Evolutionary conservation across 176 grass and related monocot species (phyloP).

Genomic region (Eleusine coracana): DNA sequence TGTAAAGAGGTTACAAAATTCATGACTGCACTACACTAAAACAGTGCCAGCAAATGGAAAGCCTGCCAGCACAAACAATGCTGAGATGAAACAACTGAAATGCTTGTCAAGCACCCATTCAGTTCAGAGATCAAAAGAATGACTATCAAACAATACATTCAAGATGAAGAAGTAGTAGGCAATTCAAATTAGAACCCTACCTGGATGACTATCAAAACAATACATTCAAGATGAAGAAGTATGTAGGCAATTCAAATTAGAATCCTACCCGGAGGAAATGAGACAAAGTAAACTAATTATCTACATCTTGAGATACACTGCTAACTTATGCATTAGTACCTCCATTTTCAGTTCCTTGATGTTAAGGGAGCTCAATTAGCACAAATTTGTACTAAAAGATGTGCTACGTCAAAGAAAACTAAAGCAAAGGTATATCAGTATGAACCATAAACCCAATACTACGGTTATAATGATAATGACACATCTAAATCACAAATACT

Average conservation of each 20-base stretch:
- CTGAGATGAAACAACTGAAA: not conserved
- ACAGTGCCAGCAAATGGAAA: slow-evolving; percentile 7
- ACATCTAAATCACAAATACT: not conserved
- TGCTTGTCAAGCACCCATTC: not conserved
- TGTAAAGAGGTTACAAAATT: not conserved
- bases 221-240: not conserved
- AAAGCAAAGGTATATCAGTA: not conserved
- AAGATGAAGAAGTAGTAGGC: not conserved
- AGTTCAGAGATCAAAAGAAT: not conserved
- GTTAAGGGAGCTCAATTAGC: not conserved
- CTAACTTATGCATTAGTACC: not conserved
- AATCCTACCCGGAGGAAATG: not conserved
- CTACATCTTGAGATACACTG: not conserved
- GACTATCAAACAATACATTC: not conserved
- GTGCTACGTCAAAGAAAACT: not conserved
- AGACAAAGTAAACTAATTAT: slow-evolving; percentile 10
- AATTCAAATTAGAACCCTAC: not conserved
- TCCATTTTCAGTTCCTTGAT: not conserved
- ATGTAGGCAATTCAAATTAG: not conserved
- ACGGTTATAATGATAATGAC: not conserved
- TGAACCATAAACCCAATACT: not conserved
- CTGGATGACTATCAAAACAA: not conserved
- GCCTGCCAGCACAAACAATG: not conserved
- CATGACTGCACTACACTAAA: not conserved
- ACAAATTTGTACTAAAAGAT: not conserved